These are phyloP conservation scores for Casuarina glauca DNA, from an alignment of 306 rosid genomes.

Conservation along the genomic window DNA sequence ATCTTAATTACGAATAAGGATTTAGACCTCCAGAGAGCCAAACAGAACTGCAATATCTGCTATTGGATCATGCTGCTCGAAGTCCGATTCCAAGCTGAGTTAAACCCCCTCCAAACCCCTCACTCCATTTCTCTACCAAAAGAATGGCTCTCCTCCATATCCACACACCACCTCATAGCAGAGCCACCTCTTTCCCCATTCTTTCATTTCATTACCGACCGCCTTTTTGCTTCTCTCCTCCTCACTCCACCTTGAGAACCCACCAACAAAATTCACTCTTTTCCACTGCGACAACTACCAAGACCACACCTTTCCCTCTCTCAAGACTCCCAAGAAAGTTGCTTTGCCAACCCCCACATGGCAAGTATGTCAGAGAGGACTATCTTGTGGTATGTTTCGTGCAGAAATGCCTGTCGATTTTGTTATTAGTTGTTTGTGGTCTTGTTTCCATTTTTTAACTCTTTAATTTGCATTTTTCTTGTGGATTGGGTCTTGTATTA, in stretches of 20 bases:
- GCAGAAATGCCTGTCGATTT: not conserved
- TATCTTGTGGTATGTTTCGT: slow-evolving; percentile 74
- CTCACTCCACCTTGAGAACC: slow-evolving; percentile 36
- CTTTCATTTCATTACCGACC: slow-evolving; percentile 29
- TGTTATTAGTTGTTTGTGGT: not conserved
- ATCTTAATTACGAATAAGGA: not conserved
- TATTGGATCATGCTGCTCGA: not conserved
- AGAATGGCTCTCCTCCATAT: slow-evolving; percentile 53
- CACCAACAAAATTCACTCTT: slow-evolving; percentile 52
- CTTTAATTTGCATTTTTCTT: too few species aligned
- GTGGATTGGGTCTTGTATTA: not conserved
- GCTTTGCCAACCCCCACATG: slow-evolving; percentile 68
- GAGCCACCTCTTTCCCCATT: slow-evolving; percentile 32
- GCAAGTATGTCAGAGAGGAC: slow-evolving; percentile 62
- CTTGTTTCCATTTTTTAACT: too few species aligned
- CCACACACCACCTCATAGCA: slow-evolving; percentile 28
- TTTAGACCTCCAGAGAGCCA: not conserved
- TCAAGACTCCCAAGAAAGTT: slow-evolving; percentile 53
- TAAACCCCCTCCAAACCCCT: slow-evolving; percentile 17
- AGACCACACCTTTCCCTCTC: slow-evolving; percentile 39
- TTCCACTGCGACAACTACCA: slow-evolving; percentile 27
- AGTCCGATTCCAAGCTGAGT: slow-evolving; percentile 3
- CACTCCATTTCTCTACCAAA: not conserved
- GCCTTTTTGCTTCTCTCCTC: slow-evolving; percentile 24
- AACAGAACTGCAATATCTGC: not conserved